Evolutionary conservation across 257 asterid genomes (phyloP).

Genomic region (Salvia splendens): DNA sequence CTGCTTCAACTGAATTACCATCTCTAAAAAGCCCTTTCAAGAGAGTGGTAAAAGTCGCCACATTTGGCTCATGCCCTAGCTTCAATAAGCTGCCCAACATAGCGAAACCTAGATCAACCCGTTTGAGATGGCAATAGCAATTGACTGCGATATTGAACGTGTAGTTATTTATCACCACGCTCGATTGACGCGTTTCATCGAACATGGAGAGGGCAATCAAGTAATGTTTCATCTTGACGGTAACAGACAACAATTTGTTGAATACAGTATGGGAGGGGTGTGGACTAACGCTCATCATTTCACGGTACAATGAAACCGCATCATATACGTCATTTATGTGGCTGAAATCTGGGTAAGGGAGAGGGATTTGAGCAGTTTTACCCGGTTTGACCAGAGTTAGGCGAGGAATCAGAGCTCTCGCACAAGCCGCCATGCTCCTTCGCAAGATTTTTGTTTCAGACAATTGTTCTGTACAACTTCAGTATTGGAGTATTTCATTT

Average conservation of each 20-base stretch:
- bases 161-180: not conserved
- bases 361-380: not conserved
- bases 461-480: not conserved
- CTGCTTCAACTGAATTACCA: not conserved
- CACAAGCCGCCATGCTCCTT: not conserved
- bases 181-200: constrained; percentile 1
- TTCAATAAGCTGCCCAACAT: constrained; percentile 8
- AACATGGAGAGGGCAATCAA: not conserved
- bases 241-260: not conserved
- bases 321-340: constrained; percentile 1
- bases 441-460: not conserved
- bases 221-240: not conserved
- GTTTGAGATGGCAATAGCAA: constrained; percentile 12
- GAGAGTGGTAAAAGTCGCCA: constrained; percentile 17
- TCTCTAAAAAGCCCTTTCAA: not conserved
- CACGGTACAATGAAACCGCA: constrained; percentile 15
- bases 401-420: constrained; percentile 8
- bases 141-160: not conserved
- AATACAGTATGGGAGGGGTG: constrained; percentile 20
- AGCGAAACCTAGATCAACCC: constrained; percentile 1
- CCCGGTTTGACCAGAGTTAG: not conserved
- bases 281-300: constrained; percentile 24
- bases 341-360: not conserved
- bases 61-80: not conserved
- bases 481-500: too few species aligned